Evolutionary conservation across 495 filamentous ascomycete species (phyloP), one percentile per base, ranked within the genome.

Genomic region (Penicillium taxi): DNA sequence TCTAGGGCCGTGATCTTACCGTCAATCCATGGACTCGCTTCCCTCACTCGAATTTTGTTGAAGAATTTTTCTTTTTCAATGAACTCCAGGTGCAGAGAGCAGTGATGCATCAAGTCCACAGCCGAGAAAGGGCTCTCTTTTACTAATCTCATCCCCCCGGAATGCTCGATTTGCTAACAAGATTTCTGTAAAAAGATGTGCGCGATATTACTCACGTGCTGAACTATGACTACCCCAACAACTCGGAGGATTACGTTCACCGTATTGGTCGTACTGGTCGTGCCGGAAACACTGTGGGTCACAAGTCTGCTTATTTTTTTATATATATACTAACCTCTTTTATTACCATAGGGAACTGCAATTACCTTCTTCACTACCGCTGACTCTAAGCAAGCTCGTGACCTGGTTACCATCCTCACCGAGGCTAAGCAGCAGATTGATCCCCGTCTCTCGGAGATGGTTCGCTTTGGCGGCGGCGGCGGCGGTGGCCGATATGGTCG

Each of bases 171-270:
- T 61, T 63, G 86, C 90, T 96, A 94, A 96, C 86, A 69, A 74
- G 61, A 64, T 47, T 40, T 53, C 48, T 63, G 35, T 80, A 29
- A 94, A 98, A 95, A 98, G 91, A 98, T 81, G 91, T 98, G 75
- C 88, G 88, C 66, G 90, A 98, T 75, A 98, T 98, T 69, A 96
- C 90, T 66, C 91, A 98, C 72, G 91, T 98, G 70, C 75, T 98
- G 69, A 98, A 98, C 81, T 96, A 96, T 84, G 91, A 98, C 67
- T 95, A 95, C 63, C 91, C 91, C 60, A 96, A 96, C 75, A 98
- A 98, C 73, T 96, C 91, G 66, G 90, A 98, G 66, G 90, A 96
- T 55, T 98, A 98, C 48, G 88, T 98, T 43, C 91, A 98, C 58
- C 84, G 91, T 46, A 98, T 98, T 62, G 91, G 83, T 48, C 79